Base-by-base conservation (phyloP, 2,329 filamentous ascomycete genomes). In the Hypocreales sp. region DNA sequence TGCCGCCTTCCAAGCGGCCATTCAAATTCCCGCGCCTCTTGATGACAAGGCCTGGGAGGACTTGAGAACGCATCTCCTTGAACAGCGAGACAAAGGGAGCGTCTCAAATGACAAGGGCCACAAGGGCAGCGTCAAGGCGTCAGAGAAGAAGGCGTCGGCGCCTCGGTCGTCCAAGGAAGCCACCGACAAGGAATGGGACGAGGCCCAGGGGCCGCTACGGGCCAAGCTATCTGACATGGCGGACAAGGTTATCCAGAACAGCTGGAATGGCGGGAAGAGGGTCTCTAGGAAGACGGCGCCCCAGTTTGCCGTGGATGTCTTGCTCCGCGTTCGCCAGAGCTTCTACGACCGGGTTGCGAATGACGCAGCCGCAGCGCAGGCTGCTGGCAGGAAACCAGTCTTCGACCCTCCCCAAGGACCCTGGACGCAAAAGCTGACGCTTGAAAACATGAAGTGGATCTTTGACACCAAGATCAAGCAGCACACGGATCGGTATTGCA, bases 371-470 rank as follows among this genome's bases (percentile, higher is more conserved):
- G 54, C 56, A 10, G 50, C 59, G 15, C 50, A 50, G 8, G 57
- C 58, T 21, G 55, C 61, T 28, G 60, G 67, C 19, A 53, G 49
- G 35, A 36, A 56, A 30, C 56, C 58, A 5, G 40, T 48, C 16
- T 29, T 45, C 8, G 68, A 76, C 34, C 60, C 63, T 7, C 53
- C 56, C 2, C 54, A 64, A 34, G 66, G 61, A 0, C 60, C 67
- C 6, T 67, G 61, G 39, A 70, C 63, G 15, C 62, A 69, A 45
- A 74, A 64, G 42, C 57, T 87, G 28, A 79, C 75, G 1, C 53
- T 90, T 38, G 80, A 87, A 44, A 83, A 86, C 42, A 84, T 90
- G 79, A 86, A 79, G 49, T 87, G 77, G 72, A 58, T 86, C 17
- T 86, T 79, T 46, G 79, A 86, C 41, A 69, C 68, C 38, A 84